Evolutionary conservation across 169 alveolate genomes (phyloP), one percentile per base, ranked within the genome.

Genomic region (Plasmodium falciparum): DNA sequence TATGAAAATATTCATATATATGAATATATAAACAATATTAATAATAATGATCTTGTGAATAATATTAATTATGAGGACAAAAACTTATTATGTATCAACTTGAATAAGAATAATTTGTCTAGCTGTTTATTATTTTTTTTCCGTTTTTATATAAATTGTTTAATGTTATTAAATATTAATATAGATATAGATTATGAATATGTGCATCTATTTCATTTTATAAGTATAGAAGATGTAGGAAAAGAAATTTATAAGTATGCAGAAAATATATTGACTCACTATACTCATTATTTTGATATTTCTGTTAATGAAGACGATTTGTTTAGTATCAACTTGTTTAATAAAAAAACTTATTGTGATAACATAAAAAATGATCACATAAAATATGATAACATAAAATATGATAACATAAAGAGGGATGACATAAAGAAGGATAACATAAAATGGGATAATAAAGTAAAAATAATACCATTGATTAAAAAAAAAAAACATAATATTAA

Each of bases 141-240:
- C 54, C 74, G 88, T 17, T 54, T 86, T 29, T 86, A 86, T 58
- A 72, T 86, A n/a, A 86, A 86, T 49, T 86, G 92, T 22, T 67
- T 17, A 29, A 49, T 80, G 63, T 45, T 86, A 56, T 43, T 86
- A 59, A 86, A 86, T 17, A 47, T 86, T 20, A 59, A 63, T 29
- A 20, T 86, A 39, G 92, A 86, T 3, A 86, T 86, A 29, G 88
- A 86, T 33, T 54, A 26, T 33, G 61, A 71, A 24, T 86, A 86
- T 72, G 47, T 52, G 1, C 73, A 86, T 66, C 66, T 86, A 17
- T 61, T 86, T 45, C 39, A 86, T 43, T 86, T 86, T 72, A 22
- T 72, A 43, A 61, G 45, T 61, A 5, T n/a, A n/a, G 66, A 24
- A 8, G 56, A 26, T 13, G 49, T 58, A 33, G 73, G 20, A 2